Conservation (phyloP, 192 early-diverging fungal genomes). For the Coemansia sp. region DNA sequence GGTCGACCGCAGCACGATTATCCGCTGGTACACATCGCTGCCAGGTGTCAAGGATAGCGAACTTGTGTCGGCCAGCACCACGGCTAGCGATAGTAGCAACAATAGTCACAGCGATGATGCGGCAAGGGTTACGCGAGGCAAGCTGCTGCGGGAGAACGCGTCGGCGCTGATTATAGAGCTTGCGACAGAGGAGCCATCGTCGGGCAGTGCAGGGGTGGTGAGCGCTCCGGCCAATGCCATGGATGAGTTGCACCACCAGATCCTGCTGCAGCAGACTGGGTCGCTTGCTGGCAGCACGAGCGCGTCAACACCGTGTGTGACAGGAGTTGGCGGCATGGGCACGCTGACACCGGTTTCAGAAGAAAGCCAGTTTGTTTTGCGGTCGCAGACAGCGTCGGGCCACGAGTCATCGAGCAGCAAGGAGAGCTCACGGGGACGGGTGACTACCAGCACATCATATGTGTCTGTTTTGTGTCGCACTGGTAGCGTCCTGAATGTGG, state of each 20-base stretch:
- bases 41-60: constrained; percentile 1
- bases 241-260: constrained; percentile 32
- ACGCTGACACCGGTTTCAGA: constrained; percentile 42
- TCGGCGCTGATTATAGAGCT: constrained; percentile 32
- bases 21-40: constrained; percentile 30
- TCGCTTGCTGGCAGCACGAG: not conserved
- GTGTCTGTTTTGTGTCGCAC: constrained; percentile 21
- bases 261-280: constrained; percentile 10
- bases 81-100: too few relatives aligned
- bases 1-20: constrained; percentile 32
- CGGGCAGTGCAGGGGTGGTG: not conserved
- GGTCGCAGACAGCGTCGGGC: constrained; percentile 28
- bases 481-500: not conserved
- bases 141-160: constrained; percentile 36
- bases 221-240: constrained; percentile 5
- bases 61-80: not conserved
- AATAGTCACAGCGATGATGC: not conserved
- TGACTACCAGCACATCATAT: constrained; percentile 17
- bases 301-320: constrained; percentile 28
- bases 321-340: not conserved
- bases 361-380: constrained; percentile 21
- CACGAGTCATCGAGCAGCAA: constrained; percentile 16
- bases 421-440: not conserved
- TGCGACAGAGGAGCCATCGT: constrained; percentile 5
- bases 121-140: constrained; percentile 13